These are phyloP conservation scores for Theileria luwenshuni DNA, from an alignment of 169 alveolate genomes.

Conservation along the genomic window DNA sequence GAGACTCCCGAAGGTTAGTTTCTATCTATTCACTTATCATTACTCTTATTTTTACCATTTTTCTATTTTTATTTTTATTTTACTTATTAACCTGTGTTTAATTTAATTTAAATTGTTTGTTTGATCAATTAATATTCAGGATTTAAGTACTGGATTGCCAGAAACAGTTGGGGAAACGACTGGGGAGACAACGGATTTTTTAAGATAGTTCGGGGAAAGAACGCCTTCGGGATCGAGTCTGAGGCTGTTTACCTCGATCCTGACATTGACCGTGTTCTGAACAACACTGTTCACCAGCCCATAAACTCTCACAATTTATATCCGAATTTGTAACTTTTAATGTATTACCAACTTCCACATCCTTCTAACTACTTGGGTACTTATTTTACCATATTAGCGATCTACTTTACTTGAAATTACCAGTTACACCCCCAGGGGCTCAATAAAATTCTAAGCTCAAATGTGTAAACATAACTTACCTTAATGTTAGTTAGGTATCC, in stretches of 20 bases:
- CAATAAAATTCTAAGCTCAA: constrained; percentile 52
- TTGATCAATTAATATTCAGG: constrained; percentile 2
- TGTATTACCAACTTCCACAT: no score
- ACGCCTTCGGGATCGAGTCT: constrained; percentile 83
- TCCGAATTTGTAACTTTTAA: no score
- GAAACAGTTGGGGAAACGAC: constrained; percentile 74
- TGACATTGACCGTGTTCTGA: constrained; percentile 53
- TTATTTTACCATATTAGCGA: neutral
- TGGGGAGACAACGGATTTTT: constrained; percentile 82
- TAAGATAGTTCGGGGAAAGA: constrained; percentile 74
- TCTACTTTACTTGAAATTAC: neutral
- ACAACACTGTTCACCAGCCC: constrained; percentile 11
- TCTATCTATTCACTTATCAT: no score
- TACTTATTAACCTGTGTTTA: no score
- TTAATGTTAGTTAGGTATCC: constrained; percentile 38
- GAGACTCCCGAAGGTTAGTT: constrained; percentile 58
- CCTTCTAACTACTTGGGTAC: no score
- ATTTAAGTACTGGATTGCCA: constrained; percentile 24
- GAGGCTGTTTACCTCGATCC: constrained; percentile 87
- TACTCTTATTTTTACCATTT: no score
- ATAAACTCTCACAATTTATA: neutral
- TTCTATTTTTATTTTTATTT: no score
- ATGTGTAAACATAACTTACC: constrained; percentile 19
- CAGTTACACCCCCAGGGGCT: constrained; percentile 53
- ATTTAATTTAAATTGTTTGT: no score